phyloP scores from a whole-genome alignment of 2,329 filamentous ascomycete species.

The Elsinoe australis region DNA sequence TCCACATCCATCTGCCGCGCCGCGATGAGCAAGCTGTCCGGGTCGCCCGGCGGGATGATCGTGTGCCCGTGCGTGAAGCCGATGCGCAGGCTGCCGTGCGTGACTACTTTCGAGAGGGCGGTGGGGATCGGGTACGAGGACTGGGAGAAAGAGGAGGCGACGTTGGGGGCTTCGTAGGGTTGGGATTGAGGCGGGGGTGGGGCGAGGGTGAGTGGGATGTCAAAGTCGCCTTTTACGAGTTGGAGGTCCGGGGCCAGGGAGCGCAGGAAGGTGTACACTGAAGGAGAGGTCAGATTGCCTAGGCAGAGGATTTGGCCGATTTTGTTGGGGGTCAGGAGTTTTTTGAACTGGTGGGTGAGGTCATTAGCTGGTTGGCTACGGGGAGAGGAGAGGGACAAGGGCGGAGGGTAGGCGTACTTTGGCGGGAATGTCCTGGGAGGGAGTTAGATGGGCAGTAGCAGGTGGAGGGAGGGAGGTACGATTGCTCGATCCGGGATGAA shows the following conservation, averaged over 20 bases:
- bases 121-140: slow-evolving; percentile 29
- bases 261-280: slow-evolving; percentile 51
- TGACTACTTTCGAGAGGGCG: slow-evolving; percentile 60
- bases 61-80: slow-evolving; percentile 65
- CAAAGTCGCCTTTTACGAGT: slow-evolving; percentile 63
- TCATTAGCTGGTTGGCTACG: slow-evolving; percentile 13
- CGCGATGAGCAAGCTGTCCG: slow-evolving; percentile 58
- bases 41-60: slow-evolving; percentile 61
- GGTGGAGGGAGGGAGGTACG: slow-evolving; percentile 38
- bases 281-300: slow-evolving; percentile 51
- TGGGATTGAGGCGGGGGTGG: slow-evolving; percentile 21
- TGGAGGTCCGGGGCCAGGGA: slow-evolving; percentile 54
- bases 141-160: slow-evolving; percentile 19
- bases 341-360: slow-evolving; percentile 39
- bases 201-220: slow-evolving; percentile 58
- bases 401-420: slow-evolving; percentile 53
- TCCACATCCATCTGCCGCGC: slow-evolving; percentile 66
- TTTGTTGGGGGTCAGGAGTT: slow-evolving; percentile 52
- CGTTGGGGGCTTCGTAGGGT: slow-evolving; percentile 19
- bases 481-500: slow-evolving; percentile 89
- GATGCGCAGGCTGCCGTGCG: slow-evolving; percentile 60
- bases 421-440: slow-evolving; percentile 63
- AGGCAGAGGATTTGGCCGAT: slow-evolving; percentile 53
- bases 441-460: slow-evolving; percentile 20
- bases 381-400: background rate